Percentiles rank a stretch among this genome's conserved stretches.
Conservation (phyloP, 116 monocot genomes). For the Iris pallida region DNA sequence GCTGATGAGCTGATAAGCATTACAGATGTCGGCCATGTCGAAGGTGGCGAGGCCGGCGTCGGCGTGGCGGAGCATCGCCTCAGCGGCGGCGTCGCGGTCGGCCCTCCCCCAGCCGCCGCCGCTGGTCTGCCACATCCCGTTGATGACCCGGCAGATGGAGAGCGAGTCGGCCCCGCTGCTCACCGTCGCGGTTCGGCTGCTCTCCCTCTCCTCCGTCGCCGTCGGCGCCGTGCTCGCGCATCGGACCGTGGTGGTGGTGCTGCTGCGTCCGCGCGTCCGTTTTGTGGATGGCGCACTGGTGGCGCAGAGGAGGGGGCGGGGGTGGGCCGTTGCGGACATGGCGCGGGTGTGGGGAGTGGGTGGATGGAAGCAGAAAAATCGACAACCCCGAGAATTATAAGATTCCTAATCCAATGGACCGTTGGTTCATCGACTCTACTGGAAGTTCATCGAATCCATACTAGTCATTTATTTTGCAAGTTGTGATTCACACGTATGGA, state of each 20-base stretch:
- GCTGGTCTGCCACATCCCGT: slow-evolving; percentile 99
- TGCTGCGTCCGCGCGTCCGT: not conserved
- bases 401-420: too few species aligned
- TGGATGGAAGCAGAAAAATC: not conserved
- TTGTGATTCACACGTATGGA: too few species aligned
- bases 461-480: too few species aligned
- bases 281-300: not conserved
- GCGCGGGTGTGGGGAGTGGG: not conserved
- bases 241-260: not conserved
- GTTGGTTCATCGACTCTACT: too few species aligned
- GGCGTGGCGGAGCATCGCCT: slow-evolving; percentile 80
- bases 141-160: slow-evolving; percentile 79
- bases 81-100: slow-evolving; percentile 83
- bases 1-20: not conserved
- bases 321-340: slow-evolving; percentile 9
- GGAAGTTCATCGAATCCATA: too few species aligned
- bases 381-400: too few species aligned
- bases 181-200: slow-evolving; percentile 30
- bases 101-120: slow-evolving; percentile 95
- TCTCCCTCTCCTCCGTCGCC: slow-evolving; percentile 15
- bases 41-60: slow-evolving; percentile 91
- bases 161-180: slow-evolving; percentile 53
- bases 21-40: slow-evolving; percentile 99
- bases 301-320: slow-evolving; percentile 4
- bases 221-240: slow-evolving; percentile 36